These are phyloP conservation scores for Peziza echinospora DNA, from an alignment of 495 filamentous ascomycete genomes.

Conservation along the genomic window DNA sequence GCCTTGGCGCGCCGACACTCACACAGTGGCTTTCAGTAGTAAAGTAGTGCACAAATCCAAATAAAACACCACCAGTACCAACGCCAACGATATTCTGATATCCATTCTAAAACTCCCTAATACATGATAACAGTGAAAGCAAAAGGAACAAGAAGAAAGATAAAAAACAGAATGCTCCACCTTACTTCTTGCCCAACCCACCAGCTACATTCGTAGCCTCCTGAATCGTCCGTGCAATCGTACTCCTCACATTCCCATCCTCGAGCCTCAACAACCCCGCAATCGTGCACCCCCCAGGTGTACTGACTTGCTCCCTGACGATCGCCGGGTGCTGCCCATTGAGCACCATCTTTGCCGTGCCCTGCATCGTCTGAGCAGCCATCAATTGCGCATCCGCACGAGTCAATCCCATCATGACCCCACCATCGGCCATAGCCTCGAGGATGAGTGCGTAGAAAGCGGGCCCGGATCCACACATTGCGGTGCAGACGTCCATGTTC, in stretches of 20 bases:
- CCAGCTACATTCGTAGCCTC: slow-evolving; percentile 58
- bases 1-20: too few species aligned
- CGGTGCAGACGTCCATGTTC: slow-evolving; percentile 53
- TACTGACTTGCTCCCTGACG: slow-evolving; percentile 54
- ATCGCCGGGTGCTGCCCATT: slow-evolving; percentile 57
- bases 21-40: too few species aligned
- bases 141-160: too few species aligned
- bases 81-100: too few species aligned
- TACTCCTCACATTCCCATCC: slow-evolving; percentile 49
- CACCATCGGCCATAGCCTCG: slow-evolving; percentile 57
- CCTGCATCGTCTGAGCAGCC: slow-evolving; percentile 59
- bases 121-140: too few species aligned
- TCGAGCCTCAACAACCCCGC: slow-evolving; percentile 54
- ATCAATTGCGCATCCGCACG: slow-evolving; percentile 54
- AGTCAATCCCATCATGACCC: slow-evolving; percentile 60
- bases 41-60: too few species aligned
- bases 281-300: slow-evolving; percentile 65
- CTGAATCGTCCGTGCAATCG: slow-evolving; percentile 48
- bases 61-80: too few species aligned
- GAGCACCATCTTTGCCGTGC: slow-evolving; percentile 48
- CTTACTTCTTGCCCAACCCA: slow-evolving; percentile 36
- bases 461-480: slow-evolving; percentile 56
- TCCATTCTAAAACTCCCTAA: too few species aligned
- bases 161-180: too few species aligned
- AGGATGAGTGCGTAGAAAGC: slow-evolving; percentile 61